Base-by-base conservation (phyloP, 768 basidiomycete genomes). In the Kwoniella bestiolae region DNA sequence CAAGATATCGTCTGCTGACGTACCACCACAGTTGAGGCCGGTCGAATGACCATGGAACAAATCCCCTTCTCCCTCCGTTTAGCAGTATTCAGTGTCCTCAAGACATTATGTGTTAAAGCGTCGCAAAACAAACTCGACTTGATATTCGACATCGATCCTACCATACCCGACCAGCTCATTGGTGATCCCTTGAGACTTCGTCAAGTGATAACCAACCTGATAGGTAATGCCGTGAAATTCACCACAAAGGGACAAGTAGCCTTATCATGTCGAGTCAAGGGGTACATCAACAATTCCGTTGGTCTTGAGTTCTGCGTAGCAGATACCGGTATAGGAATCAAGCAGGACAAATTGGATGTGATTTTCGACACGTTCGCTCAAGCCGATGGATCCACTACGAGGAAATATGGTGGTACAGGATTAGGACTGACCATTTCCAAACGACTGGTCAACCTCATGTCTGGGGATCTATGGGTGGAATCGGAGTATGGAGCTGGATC, bases 361-460 rank as follows among this genome's bases (percentile, higher is more conserved):
- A 98, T 98, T 79, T 99, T 98, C 82, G 96, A 99, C 78, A 98
- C 96, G 1, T 99, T 99, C 83, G 93, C 92, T 71, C 96, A 98
- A 79, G 96, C 96, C 0, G 96, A 98, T 84, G 96, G 96, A 26
- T 97, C 94, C 7, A 98, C 96, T 3, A 98, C 94, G 5, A 83
- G 95, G 90, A 94, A 97, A 85, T 97, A 97, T 71, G 95, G 95
- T 68, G 95, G 95, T 44, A 97, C 95, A 0, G 95, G 95, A 75
- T 85, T 99, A 2, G 95, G 95, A 12, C 85, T 98, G 49, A 97
- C 94, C 9, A 98, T 99, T 75, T 98, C 95, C 49, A 98, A 97
- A 79, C 90, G 94, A 1, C 88, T 99, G 25, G 95, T 98, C 18
- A 89, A 89, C 52, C 89, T 99, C 73, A 99, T 99, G 96, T 88